Percentiles rank a stretch among this genome's conserved stretches.
Evolutionary conservation across 768 basidiomycete species (phyloP).

Genomic region (Cystofilobasidium bisporidii): DNA sequence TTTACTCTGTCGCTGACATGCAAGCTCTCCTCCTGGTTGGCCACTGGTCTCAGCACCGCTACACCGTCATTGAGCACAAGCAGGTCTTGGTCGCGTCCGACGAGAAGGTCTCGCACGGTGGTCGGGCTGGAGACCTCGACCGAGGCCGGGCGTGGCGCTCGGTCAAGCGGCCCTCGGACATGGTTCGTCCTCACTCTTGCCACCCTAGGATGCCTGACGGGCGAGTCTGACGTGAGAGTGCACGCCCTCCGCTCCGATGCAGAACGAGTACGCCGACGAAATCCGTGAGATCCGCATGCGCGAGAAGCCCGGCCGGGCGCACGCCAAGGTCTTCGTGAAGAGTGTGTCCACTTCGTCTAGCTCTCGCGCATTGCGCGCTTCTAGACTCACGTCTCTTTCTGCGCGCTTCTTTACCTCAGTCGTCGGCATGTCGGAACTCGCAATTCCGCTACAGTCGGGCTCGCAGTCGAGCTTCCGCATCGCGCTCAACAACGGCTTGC

Average conservation of each 20-base stretch:
- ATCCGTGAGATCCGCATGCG: conserved; percentile 69
- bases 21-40: neutral
- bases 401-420: no score
- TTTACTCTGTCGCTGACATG: no score
- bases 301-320: conserved; percentile 66
- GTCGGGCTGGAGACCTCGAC: conserved; percentile 71
- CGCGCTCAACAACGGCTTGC: conserved; percentile 91
- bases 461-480: conserved; percentile 61
- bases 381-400: no score
- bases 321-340: conserved; percentile 91
- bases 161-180: conserved; percentile 82
- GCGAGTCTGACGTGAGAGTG: no score
- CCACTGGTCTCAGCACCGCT: conserved; percentile 57
- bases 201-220: no score
- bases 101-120: conserved; percentile 61
- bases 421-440: conserved; percentile 59
- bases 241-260: conserved; percentile 18
- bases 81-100: conserved; percentile 67
- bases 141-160: conserved; percentile 71
- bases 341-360: conserved; percentile 45
- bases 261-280: conserved; percentile 92
- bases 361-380: no score
- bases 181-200: no score
- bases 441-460: conserved; percentile 68
- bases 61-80: conserved; percentile 68